These are phyloP conservation scores for Phytophthora pini DNA, from an alignment of 352 stramenopile genomes.

Conservation along the genomic window DNA sequence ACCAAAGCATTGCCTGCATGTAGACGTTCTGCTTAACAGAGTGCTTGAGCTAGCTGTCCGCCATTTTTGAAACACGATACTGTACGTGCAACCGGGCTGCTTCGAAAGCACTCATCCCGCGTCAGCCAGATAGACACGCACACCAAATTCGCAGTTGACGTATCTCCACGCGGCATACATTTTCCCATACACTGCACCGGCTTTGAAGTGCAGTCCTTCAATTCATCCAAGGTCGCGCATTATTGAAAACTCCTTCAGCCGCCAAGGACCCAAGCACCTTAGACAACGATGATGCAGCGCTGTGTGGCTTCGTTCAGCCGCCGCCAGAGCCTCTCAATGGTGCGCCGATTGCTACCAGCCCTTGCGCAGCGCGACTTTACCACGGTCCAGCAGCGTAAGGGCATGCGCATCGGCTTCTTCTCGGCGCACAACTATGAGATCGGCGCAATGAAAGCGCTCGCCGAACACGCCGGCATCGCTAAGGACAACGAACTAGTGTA, in stretches of 20 bases:
- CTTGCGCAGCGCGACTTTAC: constrained; percentile 22
- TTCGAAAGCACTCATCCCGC: no score
- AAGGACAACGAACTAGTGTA: constrained; percentile 60
- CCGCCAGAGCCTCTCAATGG: constrained; percentile 9
- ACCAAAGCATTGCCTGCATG: no score
- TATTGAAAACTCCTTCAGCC: constrained; percentile 18
- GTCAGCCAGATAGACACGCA: not conserved
- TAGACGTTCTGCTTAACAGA: no score
- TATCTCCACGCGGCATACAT: not conserved
- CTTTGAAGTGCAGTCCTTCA: not conserved
- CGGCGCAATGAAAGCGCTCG: constrained; percentile 50
- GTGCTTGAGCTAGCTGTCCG: no score
- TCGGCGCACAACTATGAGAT: constrained; percentile 75
- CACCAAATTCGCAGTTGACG: not conserved
- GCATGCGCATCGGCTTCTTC: constrained; percentile 79
- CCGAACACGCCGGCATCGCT: constrained; percentile 40
- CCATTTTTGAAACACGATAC: no score
- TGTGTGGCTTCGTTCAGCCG: constrained; percentile 18
- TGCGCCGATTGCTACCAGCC: constrained; percentile 16
- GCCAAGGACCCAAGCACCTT: not conserved
- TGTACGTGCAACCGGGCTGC: no score
- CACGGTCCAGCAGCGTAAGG: constrained; percentile 19
- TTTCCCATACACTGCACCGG: no score
- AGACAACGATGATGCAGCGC: constrained; percentile 16
- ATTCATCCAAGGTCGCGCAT: constrained; percentile 3